These are phyloP conservation scores for Penicillium cataractarum DNA, from an alignment of 495 filamentous ascomycete species.

Conservation along the genomic window DNA sequence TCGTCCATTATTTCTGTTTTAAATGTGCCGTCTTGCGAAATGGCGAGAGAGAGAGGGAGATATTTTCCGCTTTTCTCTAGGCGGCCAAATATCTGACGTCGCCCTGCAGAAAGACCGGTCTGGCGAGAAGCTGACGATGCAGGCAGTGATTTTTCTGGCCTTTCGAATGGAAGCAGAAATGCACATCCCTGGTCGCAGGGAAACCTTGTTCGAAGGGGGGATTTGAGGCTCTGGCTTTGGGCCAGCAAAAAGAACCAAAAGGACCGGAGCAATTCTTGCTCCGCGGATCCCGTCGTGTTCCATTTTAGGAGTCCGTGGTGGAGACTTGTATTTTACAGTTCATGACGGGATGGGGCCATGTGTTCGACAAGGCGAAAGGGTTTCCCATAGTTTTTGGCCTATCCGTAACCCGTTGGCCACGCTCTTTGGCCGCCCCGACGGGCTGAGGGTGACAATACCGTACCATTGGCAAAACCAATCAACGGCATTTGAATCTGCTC, in stretches of 20 bases:
- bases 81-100: conserved; percentile 1
- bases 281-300: conserved; percentile 17
- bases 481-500: conserved; percentile 14
- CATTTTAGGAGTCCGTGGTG: conserved; percentile 23
- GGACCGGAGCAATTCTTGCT: conserved; percentile 5
- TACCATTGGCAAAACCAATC: conserved; percentile 28
- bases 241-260: background rate
- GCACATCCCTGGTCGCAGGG: background rate
- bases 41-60: background rate
- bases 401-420: background rate
- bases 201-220: background rate
- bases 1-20: background rate
- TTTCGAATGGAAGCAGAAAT: background rate
- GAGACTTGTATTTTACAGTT: conserved; percentile 13
- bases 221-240: conserved; percentile 4
- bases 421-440: background rate
- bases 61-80: background rate
- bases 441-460: conserved; percentile 3
- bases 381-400: background rate
- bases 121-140: background rate
- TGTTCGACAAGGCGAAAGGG: background rate
- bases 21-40: background rate
- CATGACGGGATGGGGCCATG: conserved; percentile 1
- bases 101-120: background rate
- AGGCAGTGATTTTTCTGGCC: conserved; percentile 1